Evolutionary conservation across 2,329 filamentous ascomycete species (phyloP).

Genomic region (Mollisiaceae sp.): DNA sequence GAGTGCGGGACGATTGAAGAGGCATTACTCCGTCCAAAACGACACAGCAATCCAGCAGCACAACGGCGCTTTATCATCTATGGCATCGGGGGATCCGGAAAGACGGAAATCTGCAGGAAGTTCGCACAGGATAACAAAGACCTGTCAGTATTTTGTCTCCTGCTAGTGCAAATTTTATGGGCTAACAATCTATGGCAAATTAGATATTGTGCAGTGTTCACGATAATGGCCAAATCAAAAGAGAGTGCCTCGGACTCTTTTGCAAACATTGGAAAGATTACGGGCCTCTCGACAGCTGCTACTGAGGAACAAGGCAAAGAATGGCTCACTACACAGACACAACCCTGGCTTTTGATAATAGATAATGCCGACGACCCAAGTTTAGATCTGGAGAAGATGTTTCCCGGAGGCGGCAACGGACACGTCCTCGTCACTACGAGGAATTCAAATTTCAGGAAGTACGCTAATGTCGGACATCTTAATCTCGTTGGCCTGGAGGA

Average conservation of each 20-base stretch:
- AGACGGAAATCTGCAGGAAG: slow-evolving; percentile 36
- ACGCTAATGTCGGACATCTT: slow-evolving; percentile 17
- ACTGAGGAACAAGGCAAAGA: background rate
- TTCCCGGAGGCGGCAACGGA: slow-evolving; percentile 42
- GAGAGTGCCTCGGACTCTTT: background rate
- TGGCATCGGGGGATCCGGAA: slow-evolving; percentile 41
- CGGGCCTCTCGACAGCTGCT: background rate
- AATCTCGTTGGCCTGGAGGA: slow-evolving; percentile 34
- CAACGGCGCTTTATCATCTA: slow-evolving; percentile 30
- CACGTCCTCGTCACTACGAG: slow-evolving; percentile 47
- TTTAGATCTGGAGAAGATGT: slow-evolving; percentile 32
- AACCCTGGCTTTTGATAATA: slow-evolving; percentile 45
- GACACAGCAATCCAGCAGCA: background rate
- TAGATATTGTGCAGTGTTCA: background rate
- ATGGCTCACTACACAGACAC: slow-evolving; percentile 29
- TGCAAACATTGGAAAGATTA: background rate
- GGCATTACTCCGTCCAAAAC: background rate
- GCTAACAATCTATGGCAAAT: background rate
- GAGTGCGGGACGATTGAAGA: background rate
- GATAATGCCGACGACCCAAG: slow-evolving; percentile 49
- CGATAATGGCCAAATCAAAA: background rate
- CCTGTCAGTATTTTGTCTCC: slow-evolving; percentile 13
- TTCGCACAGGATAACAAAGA: slow-evolving; percentile 21
- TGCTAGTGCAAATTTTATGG: background rate
- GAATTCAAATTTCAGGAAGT: slow-evolving; percentile 33